Evolutionary conservation across 2,329 filamentous ascomycete genomes (phyloP), one percentile per base, ranked within the genome.

Genomic region (Zymoseptoria tritici): DNA sequence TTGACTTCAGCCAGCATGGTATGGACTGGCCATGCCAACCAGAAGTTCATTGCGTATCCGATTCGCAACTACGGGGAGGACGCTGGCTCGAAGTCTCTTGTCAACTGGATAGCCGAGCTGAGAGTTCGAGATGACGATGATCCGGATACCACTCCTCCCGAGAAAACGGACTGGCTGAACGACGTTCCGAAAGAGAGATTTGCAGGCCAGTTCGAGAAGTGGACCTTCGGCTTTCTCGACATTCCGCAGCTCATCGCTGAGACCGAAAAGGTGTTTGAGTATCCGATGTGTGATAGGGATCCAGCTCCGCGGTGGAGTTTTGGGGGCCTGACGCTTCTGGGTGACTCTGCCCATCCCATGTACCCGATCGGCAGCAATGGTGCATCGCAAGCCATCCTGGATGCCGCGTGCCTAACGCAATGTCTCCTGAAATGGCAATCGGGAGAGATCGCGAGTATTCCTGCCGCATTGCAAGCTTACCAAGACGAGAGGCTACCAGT

Each of bases 11-110:
- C 74, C 7, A 73, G 70, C 9, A 78, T 79, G 76, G 72, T 79
- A 3, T 78, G 77, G 77, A 75, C 75, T 9, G 77, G 77, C 3
- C 77, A 79, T 57, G 77, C 76, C 1, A 74, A 79, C 59, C 77
- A 78, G 58, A 78, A 79, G 52, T 79, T 79, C 68, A 78, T 79
- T 62, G 76, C 77, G 4, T 79, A 79, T 58, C 77, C 76, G 1
- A 78, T 79, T 49, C 74, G 73, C 9, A 69, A 72, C 20, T 71
- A 74, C 16, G 71, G 52, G 1, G 9, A 19, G 3, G 22, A 74
- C 2, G 68, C 69, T 31, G 66, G 68, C 19, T 68, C 69, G 3
- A 75, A 73, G 52, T 75, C 73, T 6, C 64, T 79, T 4, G 75
- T 79, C 7, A 79, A 79, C 57, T 79, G 77, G 77, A 79, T 79